phyloP scores from a whole-genome alignment of 192 early-diverging fungal genomes.

The Backusella parvicylindrica region DNA sequence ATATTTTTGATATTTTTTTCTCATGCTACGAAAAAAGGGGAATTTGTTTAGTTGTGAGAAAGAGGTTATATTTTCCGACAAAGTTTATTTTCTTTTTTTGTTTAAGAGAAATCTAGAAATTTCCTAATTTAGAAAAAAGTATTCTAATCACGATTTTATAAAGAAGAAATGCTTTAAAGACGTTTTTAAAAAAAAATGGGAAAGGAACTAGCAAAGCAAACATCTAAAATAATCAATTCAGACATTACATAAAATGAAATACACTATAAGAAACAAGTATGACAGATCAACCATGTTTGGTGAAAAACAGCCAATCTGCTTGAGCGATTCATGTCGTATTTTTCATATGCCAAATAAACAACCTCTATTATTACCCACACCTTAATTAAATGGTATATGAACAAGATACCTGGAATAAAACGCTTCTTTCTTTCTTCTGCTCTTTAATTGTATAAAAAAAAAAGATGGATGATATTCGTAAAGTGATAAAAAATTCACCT shows the following conservation, averaged over 20 bases:
- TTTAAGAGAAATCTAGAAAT: not conserved
- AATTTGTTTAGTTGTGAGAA: not conserved
- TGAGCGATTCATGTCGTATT: not conserved
- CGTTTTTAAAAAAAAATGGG: not conserved
- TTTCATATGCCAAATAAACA: not conserved
- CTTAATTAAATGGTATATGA: not conserved
- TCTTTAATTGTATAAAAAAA: not conserved
- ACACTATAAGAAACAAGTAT: not conserved
- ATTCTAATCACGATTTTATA: not conserved
- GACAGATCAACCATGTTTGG: not conserved
- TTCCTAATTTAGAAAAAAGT: not conserved
- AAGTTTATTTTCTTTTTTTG: not conserved
- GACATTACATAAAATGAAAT: not conserved
- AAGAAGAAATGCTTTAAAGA: too few species aligned
- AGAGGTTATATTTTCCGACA: not conserved
- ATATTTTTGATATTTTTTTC: too few species aligned
- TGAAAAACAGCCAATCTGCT: not conserved
- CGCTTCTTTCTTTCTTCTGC: not conserved
- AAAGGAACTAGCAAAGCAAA: not conserved
- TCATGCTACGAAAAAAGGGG: too few species aligned
- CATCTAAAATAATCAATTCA: not conserved
- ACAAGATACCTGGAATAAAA: not conserved
- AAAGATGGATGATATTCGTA: slow-evolving; percentile 10
- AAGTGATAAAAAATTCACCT: slow-evolving; percentile 15
- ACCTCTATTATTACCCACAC: not conserved